Conservation (phyloP, 495 filamentous ascomycete genomes). For the Aspergillus ellipticus region DNA sequence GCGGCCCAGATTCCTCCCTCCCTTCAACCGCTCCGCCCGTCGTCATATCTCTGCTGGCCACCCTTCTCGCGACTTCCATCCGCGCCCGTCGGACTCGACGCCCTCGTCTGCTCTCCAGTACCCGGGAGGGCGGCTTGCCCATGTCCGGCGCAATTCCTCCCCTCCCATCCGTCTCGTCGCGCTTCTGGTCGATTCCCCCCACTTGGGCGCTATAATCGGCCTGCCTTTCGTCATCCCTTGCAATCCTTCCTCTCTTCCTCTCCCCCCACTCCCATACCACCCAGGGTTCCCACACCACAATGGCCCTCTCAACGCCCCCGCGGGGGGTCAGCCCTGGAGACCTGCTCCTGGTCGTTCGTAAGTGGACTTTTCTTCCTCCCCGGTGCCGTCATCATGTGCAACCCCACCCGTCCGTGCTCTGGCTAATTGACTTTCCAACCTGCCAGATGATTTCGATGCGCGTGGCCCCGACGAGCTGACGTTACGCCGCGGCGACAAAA, state of each 20-base stretch:
- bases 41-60: not conserved
- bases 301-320: slow-evolving; percentile 39
- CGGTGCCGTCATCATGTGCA: slow-evolving; percentile 13
- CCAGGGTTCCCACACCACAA: slow-evolving; percentile 17
- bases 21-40: not conserved
- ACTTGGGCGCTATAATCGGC: not conserved
- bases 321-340: slow-evolving; percentile 58
- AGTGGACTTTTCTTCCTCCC: slow-evolving; percentile 37
- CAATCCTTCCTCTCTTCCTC: slow-evolving; percentile 7
- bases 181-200: not conserved
- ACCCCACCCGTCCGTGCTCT: slow-evolving; percentile 10
- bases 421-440: slow-evolving; percentile 11
- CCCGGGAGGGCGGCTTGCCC: not conserved
- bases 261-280: not conserved
- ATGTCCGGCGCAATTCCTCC: not conserved
- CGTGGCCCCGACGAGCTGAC: slow-evolving; percentile 90
- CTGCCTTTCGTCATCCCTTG: slow-evolving; percentile 9
- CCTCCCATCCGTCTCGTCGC: slow-evolving; percentile 1
- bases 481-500: slow-evolving; percentile 79
- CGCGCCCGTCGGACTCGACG: not conserved
- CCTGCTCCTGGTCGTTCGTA: slow-evolving; percentile 73
- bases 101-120: not conserved
- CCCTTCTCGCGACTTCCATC: not conserved
- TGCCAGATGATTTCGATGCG: slow-evolving; percentile 75
- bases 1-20: not conserved